These are phyloP conservation scores for Chromera velia DNA, from an alignment of 73 alveolate species.

Conservation along the genomic window DNA sequence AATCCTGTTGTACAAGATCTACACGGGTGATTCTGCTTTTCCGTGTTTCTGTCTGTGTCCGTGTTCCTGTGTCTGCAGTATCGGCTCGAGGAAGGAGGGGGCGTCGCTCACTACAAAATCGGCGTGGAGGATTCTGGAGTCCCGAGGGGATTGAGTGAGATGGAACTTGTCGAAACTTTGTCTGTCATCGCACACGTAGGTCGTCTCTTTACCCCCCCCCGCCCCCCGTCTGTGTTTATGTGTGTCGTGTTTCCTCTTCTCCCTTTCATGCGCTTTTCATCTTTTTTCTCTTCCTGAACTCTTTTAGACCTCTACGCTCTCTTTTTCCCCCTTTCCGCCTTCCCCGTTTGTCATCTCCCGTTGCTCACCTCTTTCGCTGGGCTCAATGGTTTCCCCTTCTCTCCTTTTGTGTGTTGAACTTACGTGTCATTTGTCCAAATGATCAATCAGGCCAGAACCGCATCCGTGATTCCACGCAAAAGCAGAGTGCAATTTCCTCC, in stretches of 20 bases:
- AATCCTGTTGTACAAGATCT: no score
- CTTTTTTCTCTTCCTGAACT: not conserved
- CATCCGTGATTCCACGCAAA: no score
- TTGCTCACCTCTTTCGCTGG: no score
- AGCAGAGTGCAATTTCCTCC: no score
- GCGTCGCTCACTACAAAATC: constrained; percentile 78
- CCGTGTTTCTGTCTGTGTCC: not conserved
- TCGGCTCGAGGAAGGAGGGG: constrained; percentile 77
- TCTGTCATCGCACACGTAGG: constrained; percentile 51
- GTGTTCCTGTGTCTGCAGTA: not conserved
- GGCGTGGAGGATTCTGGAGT: constrained; percentile 92
- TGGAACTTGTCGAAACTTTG: constrained; percentile 77
- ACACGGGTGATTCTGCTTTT: not conserved
- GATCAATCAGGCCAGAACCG: no score
- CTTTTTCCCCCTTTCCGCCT: no score
- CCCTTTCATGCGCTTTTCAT: not conserved
- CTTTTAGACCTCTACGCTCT: no score
- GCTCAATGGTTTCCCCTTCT: no score
- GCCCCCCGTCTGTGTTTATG: not conserved
- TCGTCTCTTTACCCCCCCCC: not conserved
- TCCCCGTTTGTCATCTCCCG: no score
- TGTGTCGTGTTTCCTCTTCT: not conserved
- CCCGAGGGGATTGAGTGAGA: constrained; percentile 76
- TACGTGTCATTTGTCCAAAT: no score
- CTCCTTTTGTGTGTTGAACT: no score